Conservation (phyloP, 768 basidiomycete genomes). For the Tricholoma matsutake region DNA sequence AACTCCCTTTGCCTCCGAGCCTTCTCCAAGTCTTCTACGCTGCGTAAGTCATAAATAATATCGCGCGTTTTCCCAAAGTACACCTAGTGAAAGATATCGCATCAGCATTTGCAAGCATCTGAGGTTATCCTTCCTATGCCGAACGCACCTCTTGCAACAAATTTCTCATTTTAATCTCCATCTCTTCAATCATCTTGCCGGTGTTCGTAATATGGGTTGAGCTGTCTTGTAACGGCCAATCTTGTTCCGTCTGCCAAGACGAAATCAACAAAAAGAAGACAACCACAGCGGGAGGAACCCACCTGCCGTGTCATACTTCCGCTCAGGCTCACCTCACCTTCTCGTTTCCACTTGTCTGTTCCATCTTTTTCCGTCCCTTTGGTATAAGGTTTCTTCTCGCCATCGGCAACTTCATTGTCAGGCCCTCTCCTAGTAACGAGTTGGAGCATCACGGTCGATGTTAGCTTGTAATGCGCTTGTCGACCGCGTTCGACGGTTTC, state of each 20-base stretch:
- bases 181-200: slow-evolving; percentile 96
- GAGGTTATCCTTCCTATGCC: not conserved
- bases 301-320: slow-evolving; percentile 99
- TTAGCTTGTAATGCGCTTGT: slow-evolving; percentile 94
- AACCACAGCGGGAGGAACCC: slow-evolving; percentile 20
- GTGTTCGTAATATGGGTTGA: slow-evolving; percentile 89
- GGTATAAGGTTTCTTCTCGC: slow-evolving; percentile 25
- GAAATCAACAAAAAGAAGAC: not conserved
- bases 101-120: not conserved
- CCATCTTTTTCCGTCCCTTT: slow-evolving; percentile 36
- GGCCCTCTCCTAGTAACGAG: slow-evolving; percentile 56
- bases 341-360: slow-evolving; percentile 48
- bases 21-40: slow-evolving; percentile 81
- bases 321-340: slow-evolving; percentile 80
- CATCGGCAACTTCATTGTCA: slow-evolving; percentile 27
- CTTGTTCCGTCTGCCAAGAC: slow-evolving; percentile 70
- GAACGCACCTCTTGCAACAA: slow-evolving; percentile 74
- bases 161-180: slow-evolving; percentile 99
- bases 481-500: slow-evolving; percentile 90
- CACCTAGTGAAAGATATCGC: slow-evolving; percentile 44
- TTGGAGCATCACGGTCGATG: slow-evolving; percentile 95
- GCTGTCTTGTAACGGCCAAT: slow-evolving; percentile 75
- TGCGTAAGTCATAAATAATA: slow-evolving; percentile 88
- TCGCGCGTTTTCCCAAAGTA: slow-evolving; percentile 98
- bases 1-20: slow-evolving; percentile 78